Evolutionary conservation across 2,329 filamentous ascomycete genomes (phyloP), one percentile per base, ranked within the genome.

Genomic region (Decorospora gaudefroyi): DNA sequence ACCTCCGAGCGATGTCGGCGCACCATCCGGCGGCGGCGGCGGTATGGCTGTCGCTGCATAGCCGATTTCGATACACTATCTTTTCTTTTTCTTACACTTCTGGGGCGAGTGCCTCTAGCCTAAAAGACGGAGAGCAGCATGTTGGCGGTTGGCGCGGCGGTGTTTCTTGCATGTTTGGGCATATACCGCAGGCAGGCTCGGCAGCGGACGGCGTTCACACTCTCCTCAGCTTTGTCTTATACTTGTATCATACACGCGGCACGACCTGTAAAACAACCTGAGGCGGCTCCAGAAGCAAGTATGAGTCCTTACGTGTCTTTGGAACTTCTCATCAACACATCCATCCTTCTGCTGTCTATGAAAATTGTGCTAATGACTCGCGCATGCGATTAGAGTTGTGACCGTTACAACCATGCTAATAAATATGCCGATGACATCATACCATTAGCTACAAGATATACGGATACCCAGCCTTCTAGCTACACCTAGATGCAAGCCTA

Each of bases 191-290:
- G 46, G 34, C 51, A 42, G 43, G 46, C 57, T 51, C 40, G 53
- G 62, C 44, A 44, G 62, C 63, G 62, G 57, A 55, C 51, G 63
- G 62, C 62, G 62, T 67, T 67, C 50, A 55, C 59, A 67, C 62
- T 65, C 63, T 64, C 54, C 63, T 65, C 63, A 63, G 55, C 62
- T 63, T 53, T 65, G 61, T 62, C 55, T 53, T 59, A 64, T 61
- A 65, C 52, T 52, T 65, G 61, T 67, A 63, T 55, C 52, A 65
- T 65, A 67, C 39, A 39, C 41, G 36, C 53, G 49, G 51, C 53
- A 55, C 52, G 58, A 58, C 53, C 46, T 65, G 59, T 64, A 65
- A 54, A 57, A 59, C 52, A 59, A 61, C 56, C 57, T 46, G 51
- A 37, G 54, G 51, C 35, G 46, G 54, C 54, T 49, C 48, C 48